Conservation (phyloP, 805 yeast genomes). For the Yamadazyma phyllophila region DNA sequence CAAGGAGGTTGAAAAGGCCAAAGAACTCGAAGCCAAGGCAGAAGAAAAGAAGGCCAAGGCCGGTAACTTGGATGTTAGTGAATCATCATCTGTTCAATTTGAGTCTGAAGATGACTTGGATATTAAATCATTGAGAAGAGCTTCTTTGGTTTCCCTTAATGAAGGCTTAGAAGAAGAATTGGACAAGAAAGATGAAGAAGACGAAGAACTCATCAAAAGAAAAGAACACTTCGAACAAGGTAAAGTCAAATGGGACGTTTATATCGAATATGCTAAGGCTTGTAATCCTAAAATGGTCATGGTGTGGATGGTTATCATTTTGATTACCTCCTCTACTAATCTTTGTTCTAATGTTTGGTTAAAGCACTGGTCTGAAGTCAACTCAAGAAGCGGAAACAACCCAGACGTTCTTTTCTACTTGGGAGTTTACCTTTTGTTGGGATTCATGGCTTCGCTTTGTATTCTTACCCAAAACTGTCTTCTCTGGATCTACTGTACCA, state of each 20-base stretch:
- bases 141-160: constrained; percentile 52
- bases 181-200: constrained; percentile 35
- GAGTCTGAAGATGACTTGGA: constrained; percentile 33
- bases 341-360: constrained; percentile 86
- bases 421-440: constrained; percentile 71
- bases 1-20: constrained; percentile 15
- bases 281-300: constrained; percentile 70
- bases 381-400: constrained; percentile 64
- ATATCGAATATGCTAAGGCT: constrained; percentile 79
- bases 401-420: constrained; percentile 72
- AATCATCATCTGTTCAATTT: constrained; percentile 25
- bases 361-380: constrained; percentile 95
- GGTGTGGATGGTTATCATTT: constrained; percentile 52
- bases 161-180: constrained; percentile 32
- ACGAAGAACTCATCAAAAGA: constrained; percentile 40
- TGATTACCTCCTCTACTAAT: constrained; percentile 57
- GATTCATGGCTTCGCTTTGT: constrained; percentile 61
- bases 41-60: constrained; percentile 20
- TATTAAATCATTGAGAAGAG: constrained; percentile 51
- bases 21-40: constrained; percentile 11
- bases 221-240: constrained; percentile 91
- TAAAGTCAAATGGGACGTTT: constrained; percentile 85
- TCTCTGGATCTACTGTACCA: constrained; percentile 78
- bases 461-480: constrained; percentile 64
- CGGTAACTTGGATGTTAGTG: constrained; percentile 10